A percentile compares a stretch with the other conserved stretches of the same genome.
Evolutionary conservation across 352 stramenopile genomes (phyloP).

Genomic region (Globisporangium spiculum): DNA sequence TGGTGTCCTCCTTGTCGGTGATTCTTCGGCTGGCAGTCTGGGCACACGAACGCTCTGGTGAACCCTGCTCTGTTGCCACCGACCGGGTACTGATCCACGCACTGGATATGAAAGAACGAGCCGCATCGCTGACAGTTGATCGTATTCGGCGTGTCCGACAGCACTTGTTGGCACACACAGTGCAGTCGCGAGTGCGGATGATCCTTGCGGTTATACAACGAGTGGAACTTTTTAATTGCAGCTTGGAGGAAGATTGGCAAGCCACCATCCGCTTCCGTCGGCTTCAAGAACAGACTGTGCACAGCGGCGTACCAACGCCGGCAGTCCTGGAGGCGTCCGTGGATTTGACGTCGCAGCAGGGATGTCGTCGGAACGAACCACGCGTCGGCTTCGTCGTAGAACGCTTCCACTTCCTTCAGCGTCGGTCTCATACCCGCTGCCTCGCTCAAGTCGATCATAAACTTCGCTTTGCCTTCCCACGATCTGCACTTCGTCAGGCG

Average conservation of each 20-base stretch:
- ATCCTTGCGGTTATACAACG: slow-evolving; percentile 12
- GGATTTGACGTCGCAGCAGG: slow-evolving; percentile 57
- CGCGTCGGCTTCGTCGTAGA: slow-evolving; percentile 51
- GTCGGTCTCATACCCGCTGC: slow-evolving; percentile 26
- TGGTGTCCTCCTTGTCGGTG: slow-evolving; percentile 1
- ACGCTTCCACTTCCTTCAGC: slow-evolving; percentile 46
- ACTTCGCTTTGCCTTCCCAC: slow-evolving; percentile 51
- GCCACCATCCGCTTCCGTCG: slow-evolving; percentile 30
- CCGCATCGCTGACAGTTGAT: slow-evolving; percentile 51
- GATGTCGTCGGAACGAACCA: slow-evolving; percentile 63
- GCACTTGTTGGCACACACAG: slow-evolving; percentile 72
- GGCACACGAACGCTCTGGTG: slow-evolving; percentile 22
- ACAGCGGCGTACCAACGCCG: slow-evolving; percentile 57
- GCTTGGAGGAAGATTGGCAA: slow-evolving; percentile 46
- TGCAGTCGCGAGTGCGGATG: slow-evolving; percentile 35
- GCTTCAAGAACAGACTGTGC: slow-evolving; percentile 52
- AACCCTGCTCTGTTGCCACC: not conserved
- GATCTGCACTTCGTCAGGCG: slow-evolving; percentile 47
- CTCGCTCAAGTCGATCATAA: slow-evolving; percentile 33
- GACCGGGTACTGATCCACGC: slow-evolving; percentile 28
- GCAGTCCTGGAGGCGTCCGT: slow-evolving; percentile 62
- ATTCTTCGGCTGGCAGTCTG: slow-evolving; percentile 18
- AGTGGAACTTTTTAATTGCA: slow-evolving; percentile 33
- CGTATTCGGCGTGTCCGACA: slow-evolving; percentile 46
- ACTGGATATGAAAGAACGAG: slow-evolving; percentile 56